A percentile compares a stretch with the other conserved stretches of the same genome.
Evolutionary conservation across 805 yeast species (phyloP).

Genomic region (Saccharomycopsis oosterbeekiorum): DNA sequence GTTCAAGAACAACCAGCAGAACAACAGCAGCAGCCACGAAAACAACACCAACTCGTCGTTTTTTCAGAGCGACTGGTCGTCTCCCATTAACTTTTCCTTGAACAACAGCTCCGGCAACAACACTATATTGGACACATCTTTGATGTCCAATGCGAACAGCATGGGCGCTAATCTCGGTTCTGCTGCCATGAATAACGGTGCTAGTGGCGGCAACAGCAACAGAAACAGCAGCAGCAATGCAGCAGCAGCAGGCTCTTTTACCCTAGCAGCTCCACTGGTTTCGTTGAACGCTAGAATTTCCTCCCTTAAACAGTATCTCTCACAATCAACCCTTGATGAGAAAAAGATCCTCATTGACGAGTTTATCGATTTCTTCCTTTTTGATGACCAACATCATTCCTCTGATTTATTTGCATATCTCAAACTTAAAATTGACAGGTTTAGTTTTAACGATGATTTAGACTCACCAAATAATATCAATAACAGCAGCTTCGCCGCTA

Average conservation of each 20-base stretch:
- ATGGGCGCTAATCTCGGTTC: constrained; percentile 5
- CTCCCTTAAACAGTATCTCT: constrained; percentile 10
- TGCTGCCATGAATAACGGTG: not conserved
- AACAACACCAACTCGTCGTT: not conserved
- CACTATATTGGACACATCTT: not conserved
- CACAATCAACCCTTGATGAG: constrained; percentile 8
- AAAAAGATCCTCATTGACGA: constrained; percentile 17
- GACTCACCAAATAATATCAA: constrained; percentile 15
- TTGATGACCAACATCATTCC: constrained; percentile 14
- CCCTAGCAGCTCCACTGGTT: not conserved
- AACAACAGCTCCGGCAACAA: constrained; percentile 3
- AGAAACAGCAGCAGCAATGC: not conserved
- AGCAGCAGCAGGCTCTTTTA: constrained; percentile 3
- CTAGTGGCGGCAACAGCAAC: not conserved
- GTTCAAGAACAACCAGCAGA: not conserved
- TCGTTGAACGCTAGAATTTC: not conserved
- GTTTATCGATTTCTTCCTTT: constrained; percentile 16
- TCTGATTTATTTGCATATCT: constrained; percentile 16
- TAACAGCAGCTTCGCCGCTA: not conserved
- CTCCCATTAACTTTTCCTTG: constrained; percentile 15
- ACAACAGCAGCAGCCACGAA: not conserved
- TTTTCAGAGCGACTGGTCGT: constrained; percentile 4
- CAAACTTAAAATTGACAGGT: constrained; percentile 15
- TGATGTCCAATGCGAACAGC: not conserved
- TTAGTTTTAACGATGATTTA: constrained; percentile 17